A percentile compares a stretch with the other conserved stretches of the same genome.
These are phyloP conservation scores for Petunia secreta DNA, from an alignment of 257 asterid species.

Conservation along the genomic window DNA sequence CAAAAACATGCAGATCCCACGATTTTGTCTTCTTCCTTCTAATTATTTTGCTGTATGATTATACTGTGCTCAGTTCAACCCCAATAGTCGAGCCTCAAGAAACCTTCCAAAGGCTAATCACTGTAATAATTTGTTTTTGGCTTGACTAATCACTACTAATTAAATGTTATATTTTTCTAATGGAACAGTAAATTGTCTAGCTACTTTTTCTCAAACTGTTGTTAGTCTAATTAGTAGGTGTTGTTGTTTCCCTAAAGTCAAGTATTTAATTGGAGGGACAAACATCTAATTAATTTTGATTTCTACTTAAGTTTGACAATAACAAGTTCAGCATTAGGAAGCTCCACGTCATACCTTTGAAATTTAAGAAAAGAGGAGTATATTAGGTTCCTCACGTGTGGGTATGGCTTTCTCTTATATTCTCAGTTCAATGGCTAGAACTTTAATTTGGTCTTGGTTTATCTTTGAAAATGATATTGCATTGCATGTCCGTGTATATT, in stretches of 20 bases:
- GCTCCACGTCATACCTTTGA: constrained; percentile 22
- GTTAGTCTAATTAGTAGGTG: constrained; percentile 43
- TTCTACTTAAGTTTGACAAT: constrained; percentile 19
- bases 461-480: constrained; percentile 16
- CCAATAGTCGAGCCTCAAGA: no score
- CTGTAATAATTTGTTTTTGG: not conserved
- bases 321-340: not conserved
- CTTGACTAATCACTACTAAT: constrained; percentile 6
- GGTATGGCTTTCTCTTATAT: not conserved
- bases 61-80: not conserved
- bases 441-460: not conserved
- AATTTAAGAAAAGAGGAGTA: not conserved
- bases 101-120: constrained; percentile 33
- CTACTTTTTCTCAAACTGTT: constrained; percentile 19
- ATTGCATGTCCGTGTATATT: not conserved
- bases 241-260: constrained; percentile 55
- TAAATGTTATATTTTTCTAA: not conserved
- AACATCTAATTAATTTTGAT: not conserved
- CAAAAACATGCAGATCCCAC: constrained; percentile 67
- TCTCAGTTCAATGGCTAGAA: constrained; percentile 8
- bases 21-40: constrained; percentile 48
- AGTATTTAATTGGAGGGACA: constrained; percentile 29
- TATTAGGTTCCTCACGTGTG: constrained; percentile 29
- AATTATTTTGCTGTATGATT: not conserved
- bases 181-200: not conserved